A percentile compares a stretch with the other conserved stretches of the same genome.
Evolutionary conservation across 2,329 filamentous ascomycete species (phyloP).

Genomic region (Blastomyces silverae): DNA sequence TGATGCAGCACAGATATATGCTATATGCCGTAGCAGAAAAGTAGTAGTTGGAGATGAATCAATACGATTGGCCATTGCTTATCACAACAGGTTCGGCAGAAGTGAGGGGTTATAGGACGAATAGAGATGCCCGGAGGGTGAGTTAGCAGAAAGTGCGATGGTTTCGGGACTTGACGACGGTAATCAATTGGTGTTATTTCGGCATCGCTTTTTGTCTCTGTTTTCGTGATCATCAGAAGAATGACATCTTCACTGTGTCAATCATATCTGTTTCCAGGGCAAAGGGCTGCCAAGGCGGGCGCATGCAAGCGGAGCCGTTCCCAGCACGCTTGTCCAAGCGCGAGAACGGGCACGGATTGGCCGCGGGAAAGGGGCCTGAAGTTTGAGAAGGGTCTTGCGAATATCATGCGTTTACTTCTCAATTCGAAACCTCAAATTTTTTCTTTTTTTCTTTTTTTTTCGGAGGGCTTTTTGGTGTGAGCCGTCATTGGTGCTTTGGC

Average conservation of each 20-base stretch:
- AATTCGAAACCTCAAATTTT: neutral
- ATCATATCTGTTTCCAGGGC: neutral
- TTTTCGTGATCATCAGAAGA: slow-evolving; percentile 7
- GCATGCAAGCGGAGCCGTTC: neutral
- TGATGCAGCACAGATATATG: neutral
- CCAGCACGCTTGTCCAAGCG: neutral
- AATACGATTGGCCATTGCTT: neutral
- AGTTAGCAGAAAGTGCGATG: neutral
- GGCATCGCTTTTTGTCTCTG: neutral
- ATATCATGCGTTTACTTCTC: neutral
- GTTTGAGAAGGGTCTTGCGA: neutral
- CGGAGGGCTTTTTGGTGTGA: too few relatives aligned
- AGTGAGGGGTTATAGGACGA: neutral
- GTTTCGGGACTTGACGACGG: neutral
- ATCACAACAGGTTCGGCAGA: neutral
- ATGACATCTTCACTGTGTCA: neutral
- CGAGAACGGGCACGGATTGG: neutral
- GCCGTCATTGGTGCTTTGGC: neutral
- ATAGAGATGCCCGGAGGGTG: neutral
- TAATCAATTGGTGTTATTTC: neutral
- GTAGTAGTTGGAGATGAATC: neutral
- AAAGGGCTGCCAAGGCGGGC: slow-evolving; percentile 2
- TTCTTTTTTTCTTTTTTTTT: too few relatives aligned
- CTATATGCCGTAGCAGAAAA: neutral
- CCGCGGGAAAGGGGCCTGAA: neutral